Conservation (phyloP, 1,284 basidiomycete genomes). For the Phaffia rhodozyma region DNA sequence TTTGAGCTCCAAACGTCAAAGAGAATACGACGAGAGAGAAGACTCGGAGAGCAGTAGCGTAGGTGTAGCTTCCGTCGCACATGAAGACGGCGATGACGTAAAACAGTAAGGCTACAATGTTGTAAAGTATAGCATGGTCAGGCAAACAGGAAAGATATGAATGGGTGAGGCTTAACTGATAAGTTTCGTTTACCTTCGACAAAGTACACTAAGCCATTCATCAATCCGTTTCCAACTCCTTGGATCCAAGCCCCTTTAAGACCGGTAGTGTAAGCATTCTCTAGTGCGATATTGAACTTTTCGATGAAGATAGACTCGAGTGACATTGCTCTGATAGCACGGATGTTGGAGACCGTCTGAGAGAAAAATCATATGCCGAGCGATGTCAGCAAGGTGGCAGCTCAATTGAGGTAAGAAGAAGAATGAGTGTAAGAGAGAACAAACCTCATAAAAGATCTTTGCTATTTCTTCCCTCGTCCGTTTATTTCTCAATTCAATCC, state of each 20-base stretch:
- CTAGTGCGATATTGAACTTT: constrained; percentile 54
- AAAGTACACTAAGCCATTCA: constrained; percentile 71
- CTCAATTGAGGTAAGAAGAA: constrained; percentile 11
- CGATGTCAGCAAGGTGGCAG: constrained; percentile 13
- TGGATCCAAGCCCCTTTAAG: constrained; percentile 66
- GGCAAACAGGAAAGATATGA: background rate
- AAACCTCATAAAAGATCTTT: constrained; percentile 71
- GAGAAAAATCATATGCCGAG: constrained; percentile 1
- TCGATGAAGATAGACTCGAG: constrained; percentile 61
- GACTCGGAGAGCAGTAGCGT: constrained; percentile 75
- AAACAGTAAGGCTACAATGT: constrained; percentile 59
- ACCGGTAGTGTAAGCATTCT: constrained; percentile 53
- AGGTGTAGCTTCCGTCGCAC: constrained; percentile 64
- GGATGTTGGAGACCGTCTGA: constrained; percentile 70
- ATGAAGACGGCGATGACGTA: constrained; percentile 79
- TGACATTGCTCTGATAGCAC: constrained; percentile 80
- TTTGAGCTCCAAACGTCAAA: constrained; percentile 77
- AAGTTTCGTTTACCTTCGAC: constrained; percentile 45
- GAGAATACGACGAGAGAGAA: constrained; percentile 87
- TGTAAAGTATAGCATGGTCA: background rate
- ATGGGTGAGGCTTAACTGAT: background rate
- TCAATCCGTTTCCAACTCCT: constrained; percentile 69
- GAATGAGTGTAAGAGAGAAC: constrained; percentile 25
- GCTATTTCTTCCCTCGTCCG: constrained; percentile 69
- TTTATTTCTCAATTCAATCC: constrained; percentile 71